These are phyloP conservation scores for Malbranchea zuffiana DNA, from an alignment of 2,329 filamentous ascomycete genomes.

Conservation along the genomic window DNA sequence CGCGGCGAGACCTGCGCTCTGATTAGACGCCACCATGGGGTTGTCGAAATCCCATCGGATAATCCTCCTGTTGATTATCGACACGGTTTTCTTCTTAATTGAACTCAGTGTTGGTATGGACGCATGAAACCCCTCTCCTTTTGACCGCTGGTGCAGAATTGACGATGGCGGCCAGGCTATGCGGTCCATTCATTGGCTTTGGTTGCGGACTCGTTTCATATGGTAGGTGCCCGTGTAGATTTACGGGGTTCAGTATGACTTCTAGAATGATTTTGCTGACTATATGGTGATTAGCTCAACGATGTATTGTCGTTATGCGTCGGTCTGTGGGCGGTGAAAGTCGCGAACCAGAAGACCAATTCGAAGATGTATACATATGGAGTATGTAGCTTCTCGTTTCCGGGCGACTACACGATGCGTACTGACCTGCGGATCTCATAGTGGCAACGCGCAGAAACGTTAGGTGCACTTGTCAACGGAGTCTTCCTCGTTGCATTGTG, in stretches of 20 bases:
- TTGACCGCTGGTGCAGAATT: neutral
- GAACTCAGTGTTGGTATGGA: slow-evolving; percentile 62
- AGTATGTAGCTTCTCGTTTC: slow-evolving; percentile 41
- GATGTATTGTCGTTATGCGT: slow-evolving; percentile 92
- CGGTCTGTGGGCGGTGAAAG: slow-evolving; percentile 87
- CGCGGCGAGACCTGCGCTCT: too few species aligned
- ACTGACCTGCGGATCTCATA: slow-evolving; percentile 26
- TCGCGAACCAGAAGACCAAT: slow-evolving; percentile 65
- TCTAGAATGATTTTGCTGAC: slow-evolving; percentile 1
- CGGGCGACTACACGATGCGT: neutral
- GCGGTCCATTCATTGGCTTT: slow-evolving; percentile 82
- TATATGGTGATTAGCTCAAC: slow-evolving; percentile 55
- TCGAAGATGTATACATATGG: slow-evolving; percentile 94
- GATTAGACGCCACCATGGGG: slow-evolving; percentile 55
- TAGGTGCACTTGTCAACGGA: slow-evolving; percentile 92
- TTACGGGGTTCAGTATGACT: neutral
- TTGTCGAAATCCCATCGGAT: slow-evolving; percentile 91
- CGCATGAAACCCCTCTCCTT: neutral
- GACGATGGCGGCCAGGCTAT: slow-evolving; percentile 46
- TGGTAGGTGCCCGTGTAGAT: slow-evolving; percentile 53
- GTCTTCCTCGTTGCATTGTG: slow-evolving; percentile 95
- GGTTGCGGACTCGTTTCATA: slow-evolving; percentile 95
- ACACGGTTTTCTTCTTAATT: slow-evolving; percentile 78
- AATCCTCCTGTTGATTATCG: slow-evolving; percentile 82
- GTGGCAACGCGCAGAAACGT: slow-evolving; percentile 95